These are phyloP conservation scores for Calonectria montana DNA, from an alignment of 2,329 filamentous ascomycete species.

Conservation along the genomic window DNA sequence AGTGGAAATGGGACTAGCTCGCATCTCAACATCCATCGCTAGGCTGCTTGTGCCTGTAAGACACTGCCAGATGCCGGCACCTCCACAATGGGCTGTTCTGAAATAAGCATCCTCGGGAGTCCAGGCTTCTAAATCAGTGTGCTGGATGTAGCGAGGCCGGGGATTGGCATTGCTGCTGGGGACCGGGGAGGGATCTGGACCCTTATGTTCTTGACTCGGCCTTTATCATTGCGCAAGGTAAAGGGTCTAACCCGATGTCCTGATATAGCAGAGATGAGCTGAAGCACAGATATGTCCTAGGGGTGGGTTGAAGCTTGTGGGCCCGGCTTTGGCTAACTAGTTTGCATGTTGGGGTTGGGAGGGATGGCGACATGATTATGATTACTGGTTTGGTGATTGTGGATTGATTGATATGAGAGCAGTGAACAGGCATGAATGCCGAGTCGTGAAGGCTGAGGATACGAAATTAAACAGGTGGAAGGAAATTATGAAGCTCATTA, in stretches of 20 bases:
- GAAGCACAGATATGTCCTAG: background rate
- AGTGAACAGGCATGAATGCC: too few relatives aligned
- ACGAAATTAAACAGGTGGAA: background rate
- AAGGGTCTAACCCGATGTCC: background rate
- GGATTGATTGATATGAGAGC: background rate
- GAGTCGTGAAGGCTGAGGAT: background rate
- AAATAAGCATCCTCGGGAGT: constrained; percentile 2
- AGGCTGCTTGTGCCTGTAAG: background rate
- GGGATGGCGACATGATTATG: background rate
- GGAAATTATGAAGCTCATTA: background rate
- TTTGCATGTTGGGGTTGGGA: constrained; percentile 9
- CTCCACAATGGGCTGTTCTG: constrained; percentile 1
- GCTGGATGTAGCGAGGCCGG: background rate
- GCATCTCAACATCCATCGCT: background rate
- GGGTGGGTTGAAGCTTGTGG: background rate
- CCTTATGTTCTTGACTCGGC: background rate
- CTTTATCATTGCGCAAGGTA: background rate
- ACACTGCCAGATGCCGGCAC: background rate
- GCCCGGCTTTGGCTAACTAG: background rate
- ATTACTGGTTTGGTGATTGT: background rate
- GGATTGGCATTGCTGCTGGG: background rate
- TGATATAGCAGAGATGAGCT: background rate
- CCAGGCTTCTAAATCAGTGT: background rate
- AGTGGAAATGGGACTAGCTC: constrained; percentile 6
- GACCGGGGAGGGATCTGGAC: background rate